Evolutionary conservation across 495 filamentous ascomycete genomes (phyloP), one percentile per base, ranked within the genome.

Genomic region (Penicillium taxi): DNA sequence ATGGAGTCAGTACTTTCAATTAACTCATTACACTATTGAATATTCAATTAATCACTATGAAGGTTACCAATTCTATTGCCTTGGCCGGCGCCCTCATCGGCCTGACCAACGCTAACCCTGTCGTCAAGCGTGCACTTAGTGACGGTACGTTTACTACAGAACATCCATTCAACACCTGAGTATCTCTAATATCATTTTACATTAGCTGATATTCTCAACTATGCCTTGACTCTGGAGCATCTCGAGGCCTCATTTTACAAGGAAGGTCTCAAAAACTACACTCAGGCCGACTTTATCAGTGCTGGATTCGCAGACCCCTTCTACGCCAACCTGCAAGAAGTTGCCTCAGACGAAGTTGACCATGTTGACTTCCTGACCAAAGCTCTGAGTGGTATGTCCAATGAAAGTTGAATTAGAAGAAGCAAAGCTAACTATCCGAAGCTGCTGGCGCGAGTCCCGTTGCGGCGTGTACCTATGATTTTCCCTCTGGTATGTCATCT

Each of bases 331-430:
- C 14, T 81, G 14, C 45, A 70, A 41, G 50, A 56, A 35, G 63
- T 81, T 38, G 67, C 63, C 15, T 45, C 41, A 0, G 74, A 80
- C 47, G 78, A 82, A 48, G 59, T 53, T 27, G 66, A 68, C 0
- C 79, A 82, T 47, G 77, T 76, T 37, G 37, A 55, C 8, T 79
- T 81, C 48, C 53, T 82, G 11, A 70, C 70, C 18, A 29, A 48
- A 4, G 73, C 73, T 13, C 56, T 78, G 26, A 59, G 47, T n/a
- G 57, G 60, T 66, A 44, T 26, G 21, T 43, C 20, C 12, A 35
- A 39, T 4, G 2, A 16, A 4, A 14, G 11, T 20, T 3, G 15
- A 11, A 26, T 33, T 1, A n/a, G 17, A 17, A 16, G 18, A 16
- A 7, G 1, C 28, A 16, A 13, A 30, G 5, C 17, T 47, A 7